Evolutionary conservation across 768 basidiomycete genomes (phyloP).

Genomic region (Kwoniella sp.): DNA sequence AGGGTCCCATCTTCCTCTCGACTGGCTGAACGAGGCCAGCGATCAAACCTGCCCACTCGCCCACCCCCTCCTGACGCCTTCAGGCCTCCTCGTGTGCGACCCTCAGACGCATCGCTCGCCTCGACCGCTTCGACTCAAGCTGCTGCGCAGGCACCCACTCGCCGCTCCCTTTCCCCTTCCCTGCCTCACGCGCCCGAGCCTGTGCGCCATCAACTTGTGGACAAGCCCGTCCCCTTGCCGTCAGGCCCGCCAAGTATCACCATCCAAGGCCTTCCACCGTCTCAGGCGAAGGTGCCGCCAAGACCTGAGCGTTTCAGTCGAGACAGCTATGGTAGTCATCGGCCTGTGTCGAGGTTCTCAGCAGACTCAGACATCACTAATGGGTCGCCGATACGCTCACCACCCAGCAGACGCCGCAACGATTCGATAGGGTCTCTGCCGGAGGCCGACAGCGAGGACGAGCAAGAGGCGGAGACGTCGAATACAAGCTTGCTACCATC

Average conservation of each 20-base stretch:
- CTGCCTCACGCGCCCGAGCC: neutral
- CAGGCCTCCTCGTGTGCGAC: conserved; percentile 40
- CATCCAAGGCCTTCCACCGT: conserved; percentile 10
- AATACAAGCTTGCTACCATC: conserved; percentile 3
- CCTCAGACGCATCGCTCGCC: too few species aligned
- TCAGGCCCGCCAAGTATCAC: conserved; percentile 6
- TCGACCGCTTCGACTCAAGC: too few species aligned
- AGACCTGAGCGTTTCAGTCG: conserved; percentile 33
- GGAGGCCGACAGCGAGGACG: neutral
- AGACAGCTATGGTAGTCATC: conserved; percentile 32
- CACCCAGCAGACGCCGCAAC: conserved; percentile 17
- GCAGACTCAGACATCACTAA: conserved; percentile 41
- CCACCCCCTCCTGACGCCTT: conserved; percentile 51
- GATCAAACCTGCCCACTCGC: conserved; percentile 31
- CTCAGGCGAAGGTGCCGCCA: conserved; percentile 16
- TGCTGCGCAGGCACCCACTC: conserved; percentile 17
- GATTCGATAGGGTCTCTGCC: neutral
- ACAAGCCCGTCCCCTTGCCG: conserved; percentile 23
- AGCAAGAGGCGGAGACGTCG: neutral
- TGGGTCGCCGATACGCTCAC: conserved; percentile 33
- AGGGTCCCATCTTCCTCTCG: conserved; percentile 29
- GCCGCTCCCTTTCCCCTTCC: neutral
- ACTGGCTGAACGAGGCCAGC: conserved; percentile 26
- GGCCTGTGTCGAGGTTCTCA: conserved; percentile 38
- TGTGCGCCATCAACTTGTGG: conserved; percentile 26